These are phyloP conservation scores for Ogataea haglerorum DNA, from an alignment of 805 yeast genomes.

Conservation along the genomic window DNA sequence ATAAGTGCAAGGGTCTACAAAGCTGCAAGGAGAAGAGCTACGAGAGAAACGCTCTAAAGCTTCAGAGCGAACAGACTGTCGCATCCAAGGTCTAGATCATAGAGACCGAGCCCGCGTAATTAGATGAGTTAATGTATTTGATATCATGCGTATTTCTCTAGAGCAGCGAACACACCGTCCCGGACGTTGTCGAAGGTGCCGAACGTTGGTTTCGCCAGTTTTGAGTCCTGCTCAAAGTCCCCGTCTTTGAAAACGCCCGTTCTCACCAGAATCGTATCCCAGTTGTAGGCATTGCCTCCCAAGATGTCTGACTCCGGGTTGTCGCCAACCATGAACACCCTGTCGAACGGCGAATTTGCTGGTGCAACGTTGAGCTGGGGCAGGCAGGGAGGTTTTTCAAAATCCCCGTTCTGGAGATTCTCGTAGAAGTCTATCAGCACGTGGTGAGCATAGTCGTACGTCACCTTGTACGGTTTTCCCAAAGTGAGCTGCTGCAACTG, in stretches of 20 bases:
- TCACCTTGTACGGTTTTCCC: slow-evolving; percentile 79
- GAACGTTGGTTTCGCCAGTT: slow-evolving; percentile 41
- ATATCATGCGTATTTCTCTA: slow-evolving; percentile 16
- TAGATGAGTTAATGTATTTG: slow-evolving; percentile 12
- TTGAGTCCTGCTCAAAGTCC: slow-evolving; percentile 38
- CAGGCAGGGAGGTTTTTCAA: slow-evolving; percentile 24
- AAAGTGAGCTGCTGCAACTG: slow-evolving; percentile 53
- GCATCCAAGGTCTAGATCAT: slow-evolving; percentile 54
- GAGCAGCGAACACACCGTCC: slow-evolving; percentile 38
- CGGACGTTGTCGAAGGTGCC: slow-evolving; percentile 50
- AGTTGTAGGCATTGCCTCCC: slow-evolving; percentile 85
- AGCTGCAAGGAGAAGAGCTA: slow-evolving; percentile 79
- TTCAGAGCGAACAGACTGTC: slow-evolving; percentile 82
- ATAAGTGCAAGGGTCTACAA: slow-evolving; percentile 72
- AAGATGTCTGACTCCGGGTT: slow-evolving; percentile 90
- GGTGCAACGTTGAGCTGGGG: slow-evolving; percentile 47
- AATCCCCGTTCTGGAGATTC: slow-evolving; percentile 29
- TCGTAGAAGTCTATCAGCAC: slow-evolving; percentile 56
- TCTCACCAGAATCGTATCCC: slow-evolving; percentile 80
- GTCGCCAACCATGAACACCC: slow-evolving; percentile 95
- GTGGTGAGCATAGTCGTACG: slow-evolving; percentile 81
- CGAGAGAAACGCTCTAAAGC: slow-evolving; percentile 77
- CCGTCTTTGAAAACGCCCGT: slow-evolving; percentile 82
- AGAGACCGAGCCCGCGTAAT: slow-evolving; percentile 7
- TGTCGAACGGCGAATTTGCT: slow-evolving; percentile 41